Evolutionary conservation across 1,284 basidiomycete species (phyloP).

Genomic region (Chalciporus sp.): DNA sequence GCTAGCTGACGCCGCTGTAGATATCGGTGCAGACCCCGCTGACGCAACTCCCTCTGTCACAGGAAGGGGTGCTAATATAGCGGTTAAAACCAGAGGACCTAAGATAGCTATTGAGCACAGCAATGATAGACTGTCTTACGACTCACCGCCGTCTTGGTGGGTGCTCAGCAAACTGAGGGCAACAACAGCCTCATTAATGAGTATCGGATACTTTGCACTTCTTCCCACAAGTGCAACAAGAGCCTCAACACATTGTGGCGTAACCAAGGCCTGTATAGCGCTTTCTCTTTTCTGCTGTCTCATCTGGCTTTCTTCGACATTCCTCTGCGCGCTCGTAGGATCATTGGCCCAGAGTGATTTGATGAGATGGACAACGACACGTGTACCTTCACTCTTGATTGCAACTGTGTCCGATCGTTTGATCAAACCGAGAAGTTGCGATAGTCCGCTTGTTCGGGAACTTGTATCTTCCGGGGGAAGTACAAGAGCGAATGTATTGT

Average conservation of each 20-base stretch:
- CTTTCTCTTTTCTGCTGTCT: conserved; percentile 51
- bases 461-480: conserved; percentile 42
- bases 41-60: conserved; percentile 39
- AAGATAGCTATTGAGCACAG: conserved; percentile 19
- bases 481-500: conserved; percentile 62
- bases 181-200: conserved; percentile 90
- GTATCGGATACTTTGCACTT: conserved; percentile 79
- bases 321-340: conserved; percentile 33
- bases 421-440: conserved; percentile 74
- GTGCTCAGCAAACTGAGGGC: conserved; percentile 79
- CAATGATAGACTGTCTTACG: neutral
- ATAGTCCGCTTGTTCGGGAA: conserved; percentile 49
- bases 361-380: conserved; percentile 84
- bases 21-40: conserved; percentile 42
- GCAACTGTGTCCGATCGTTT: conserved; percentile 81
- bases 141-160: conserved; percentile 64
- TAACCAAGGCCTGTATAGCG: conserved; percentile 58
- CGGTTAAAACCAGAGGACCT: conserved; percentile 65
- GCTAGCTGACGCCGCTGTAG: conserved; percentile 41
- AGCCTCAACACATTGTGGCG: conserved; percentile 55
- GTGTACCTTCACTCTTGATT: conserved; percentile 86
- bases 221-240: conserved; percentile 75
- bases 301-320: conserved; percentile 30
- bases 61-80: conserved; percentile 54
- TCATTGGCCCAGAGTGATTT: conserved; percentile 68